phyloP scores from a whole-genome alignment of 805 yeast species.

The Zygosaccharomyces rouxii region DNA sequence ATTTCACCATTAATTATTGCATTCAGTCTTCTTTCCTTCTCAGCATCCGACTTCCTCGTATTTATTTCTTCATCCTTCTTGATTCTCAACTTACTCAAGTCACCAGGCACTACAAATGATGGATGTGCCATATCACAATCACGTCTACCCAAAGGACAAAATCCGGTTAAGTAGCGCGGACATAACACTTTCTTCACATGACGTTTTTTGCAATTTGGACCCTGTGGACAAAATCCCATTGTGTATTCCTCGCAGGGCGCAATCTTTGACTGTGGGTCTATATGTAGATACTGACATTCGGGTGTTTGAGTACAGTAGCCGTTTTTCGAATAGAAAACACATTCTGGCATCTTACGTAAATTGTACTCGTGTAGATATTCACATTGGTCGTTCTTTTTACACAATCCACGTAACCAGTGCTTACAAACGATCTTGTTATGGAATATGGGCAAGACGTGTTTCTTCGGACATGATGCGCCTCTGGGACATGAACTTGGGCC shows the following conservation, averaged over 20 bases:
- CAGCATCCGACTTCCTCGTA: slow-evolving; percentile 34
- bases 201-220: slow-evolving; percentile 77
- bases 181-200: slow-evolving; percentile 77
- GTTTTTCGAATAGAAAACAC: slow-evolving; percentile 73
- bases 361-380: slow-evolving; percentile 95
- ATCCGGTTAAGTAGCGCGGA: slow-evolving; percentile 78
- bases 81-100: slow-evolving; percentile 31
- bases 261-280: slow-evolving; percentile 83
- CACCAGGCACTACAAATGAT: slow-evolving; percentile 49
- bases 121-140: slow-evolving; percentile 83
- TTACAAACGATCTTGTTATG: slow-evolving; percentile 86
- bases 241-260: slow-evolving; percentile 83
- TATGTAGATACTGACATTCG: slow-evolving; percentile 88
- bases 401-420: slow-evolving; percentile 96
- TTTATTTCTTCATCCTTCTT: slow-evolving; percentile 34
- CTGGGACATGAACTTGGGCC: slow-evolving; percentile 66
- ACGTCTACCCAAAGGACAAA: slow-evolving; percentile 83
- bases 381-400: slow-evolving; percentile 94
- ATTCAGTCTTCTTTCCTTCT: slow-evolving; percentile 34
- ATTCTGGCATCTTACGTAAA: slow-evolving; percentile 93
- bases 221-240: slow-evolving; percentile 87
- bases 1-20: slow-evolving; percentile 36
- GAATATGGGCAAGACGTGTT: slow-evolving; percentile 68
- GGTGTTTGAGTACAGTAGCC: slow-evolving; percentile 90
- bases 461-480: slow-evolving; percentile 80